These are phyloP conservation scores for Rutstroemia sp. DNA, from an alignment of 2,329 filamentous ascomycete species.

Conservation along the genomic window DNA sequence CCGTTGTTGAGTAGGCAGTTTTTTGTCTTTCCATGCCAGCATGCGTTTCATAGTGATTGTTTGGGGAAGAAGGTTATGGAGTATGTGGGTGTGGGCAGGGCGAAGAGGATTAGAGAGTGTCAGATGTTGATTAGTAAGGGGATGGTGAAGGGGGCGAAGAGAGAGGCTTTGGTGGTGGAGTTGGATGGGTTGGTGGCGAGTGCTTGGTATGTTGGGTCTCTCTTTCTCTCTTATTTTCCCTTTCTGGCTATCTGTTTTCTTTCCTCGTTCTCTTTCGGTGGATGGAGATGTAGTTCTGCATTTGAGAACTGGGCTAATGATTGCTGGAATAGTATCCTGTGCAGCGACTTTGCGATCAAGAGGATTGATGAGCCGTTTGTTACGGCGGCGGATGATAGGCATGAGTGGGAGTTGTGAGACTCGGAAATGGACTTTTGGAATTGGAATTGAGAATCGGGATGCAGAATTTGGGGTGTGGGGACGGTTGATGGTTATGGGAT, in stretches of 20 bases:
- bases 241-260: too few relatives aligned
- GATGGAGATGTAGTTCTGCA: background rate
- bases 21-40: slow-evolving; percentile 97
- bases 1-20: slow-evolving; percentile 87
- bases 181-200: slow-evolving; percentile 87
- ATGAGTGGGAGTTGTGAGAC: slow-evolving; percentile 61
- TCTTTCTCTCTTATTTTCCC: too few relatives aligned
- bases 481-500: background rate
- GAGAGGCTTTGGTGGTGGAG: slow-evolving; percentile 80
- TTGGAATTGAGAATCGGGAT: too few relatives aligned
- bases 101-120: slow-evolving; percentile 74
- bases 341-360: slow-evolving; percentile 91
- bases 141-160: slow-evolving; percentile 58
- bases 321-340: slow-evolving; percentile 64
- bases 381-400: slow-evolving; percentile 59
- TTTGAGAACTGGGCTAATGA: too few relatives aligned
- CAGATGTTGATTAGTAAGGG: slow-evolving; percentile 78
- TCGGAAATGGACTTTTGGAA: background rate
- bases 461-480: too few relatives aligned
- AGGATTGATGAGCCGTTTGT: slow-evolving; percentile 92
- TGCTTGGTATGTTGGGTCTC: slow-evolving; percentile 60
- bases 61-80: slow-evolving; percentile 79
- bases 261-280: background rate
- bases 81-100: slow-evolving; percentile 67
- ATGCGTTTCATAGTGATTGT: slow-evolving; percentile 95